Conservation (phyloP, 495 filamentous ascomycete genomes). For the Sordaria brevicollis region DNA sequence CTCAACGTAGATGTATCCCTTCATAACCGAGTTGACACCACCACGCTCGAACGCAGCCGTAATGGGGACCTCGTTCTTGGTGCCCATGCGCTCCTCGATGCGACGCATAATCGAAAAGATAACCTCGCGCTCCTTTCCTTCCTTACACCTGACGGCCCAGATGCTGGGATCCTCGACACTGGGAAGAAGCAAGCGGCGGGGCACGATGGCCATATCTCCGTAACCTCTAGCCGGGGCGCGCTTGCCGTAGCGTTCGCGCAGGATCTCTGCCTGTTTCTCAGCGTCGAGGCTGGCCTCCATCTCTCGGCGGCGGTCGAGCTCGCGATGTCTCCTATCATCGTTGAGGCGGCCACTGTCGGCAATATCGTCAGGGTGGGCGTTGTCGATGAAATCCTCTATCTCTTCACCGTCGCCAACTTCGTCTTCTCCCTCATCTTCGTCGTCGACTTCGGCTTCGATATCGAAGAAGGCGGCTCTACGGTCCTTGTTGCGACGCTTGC, state of each 20-base stretch:
- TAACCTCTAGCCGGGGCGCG: slow-evolving; percentile 33
- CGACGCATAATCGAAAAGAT: slow-evolving; percentile 76
- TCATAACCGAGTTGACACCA: slow-evolving; percentile 59
- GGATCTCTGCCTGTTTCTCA: slow-evolving; percentile 79
- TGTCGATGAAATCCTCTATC: slow-evolving; percentile 72
- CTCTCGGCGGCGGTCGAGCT: slow-evolving; percentile 87
- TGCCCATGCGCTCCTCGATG: slow-evolving; percentile 65
- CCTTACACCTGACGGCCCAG: slow-evolving; percentile 87
- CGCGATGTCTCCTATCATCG: slow-evolving; percentile 87
- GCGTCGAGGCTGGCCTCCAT: slow-evolving; percentile 76
- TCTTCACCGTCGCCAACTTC: slow-evolving; percentile 83
- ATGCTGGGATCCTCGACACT: slow-evolving; percentile 93
- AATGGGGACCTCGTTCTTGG: slow-evolving; percentile 67
- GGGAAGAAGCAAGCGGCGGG: slow-evolving; percentile 81
- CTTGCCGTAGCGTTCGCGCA: slow-evolving; percentile 73
- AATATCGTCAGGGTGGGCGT: slow-evolving; percentile 83
- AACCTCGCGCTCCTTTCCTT: slow-evolving; percentile 88
- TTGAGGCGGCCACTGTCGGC: slow-evolving; percentile 69
- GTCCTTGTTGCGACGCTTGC: slow-evolving; percentile 61
- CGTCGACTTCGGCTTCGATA: slow-evolving; percentile 93
- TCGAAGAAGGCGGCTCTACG: slow-evolving; percentile 78
- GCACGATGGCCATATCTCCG: slow-evolving; percentile 57
- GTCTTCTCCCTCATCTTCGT: slow-evolving; percentile 82
- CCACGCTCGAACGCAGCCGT: slow-evolving; percentile 85
- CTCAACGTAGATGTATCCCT: slow-evolving; percentile 92